Conservation (phyloP, 116 monocot species). For the Phalaenopsis hybrid region DNA sequence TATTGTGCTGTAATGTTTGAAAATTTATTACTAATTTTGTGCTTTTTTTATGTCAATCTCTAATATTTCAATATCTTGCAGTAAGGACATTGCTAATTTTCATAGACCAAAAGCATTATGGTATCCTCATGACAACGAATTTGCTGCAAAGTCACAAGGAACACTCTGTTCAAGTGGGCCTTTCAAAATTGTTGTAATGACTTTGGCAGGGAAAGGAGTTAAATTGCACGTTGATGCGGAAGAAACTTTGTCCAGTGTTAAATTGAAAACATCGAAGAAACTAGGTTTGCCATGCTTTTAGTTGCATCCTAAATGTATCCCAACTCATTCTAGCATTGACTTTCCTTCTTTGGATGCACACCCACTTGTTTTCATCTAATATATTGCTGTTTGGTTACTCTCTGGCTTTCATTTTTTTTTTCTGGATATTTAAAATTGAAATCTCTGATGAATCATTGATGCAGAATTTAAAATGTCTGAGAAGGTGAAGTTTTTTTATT, state of each 20-base stretch:
- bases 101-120: conserved; percentile 88
- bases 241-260: conserved; percentile 51
- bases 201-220: conserved; percentile 58
- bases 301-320: not conserved
- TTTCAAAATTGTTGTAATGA: conserved; percentile 61
- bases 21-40: not conserved
- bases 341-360: not conserved
- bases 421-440: not conserved
- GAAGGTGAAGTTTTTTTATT: conserved; percentile 58
- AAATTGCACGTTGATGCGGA: conserved; percentile 64
- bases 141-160: conserved; percentile 50
- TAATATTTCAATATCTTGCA: conserved; percentile 28
- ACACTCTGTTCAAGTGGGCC: conserved; percentile 35
- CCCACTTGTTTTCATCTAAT: not conserved
- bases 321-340: too few species aligned
- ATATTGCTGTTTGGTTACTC: not conserved
- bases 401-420: not conserved
- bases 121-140: conserved; percentile 81
- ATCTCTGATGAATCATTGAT: conserved; percentile 9
- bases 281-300: conserved; percentile 40
- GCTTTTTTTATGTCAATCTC: not conserved
- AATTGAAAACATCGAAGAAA: conserved; percentile 74
- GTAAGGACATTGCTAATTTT: conserved; percentile 90
- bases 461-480: conserved; percentile 71
- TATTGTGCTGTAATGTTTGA: not conserved